Evolutionary conservation across 2,329 filamentous ascomycete genomes (phyloP).

Genomic region (Fusarium sp.): DNA sequence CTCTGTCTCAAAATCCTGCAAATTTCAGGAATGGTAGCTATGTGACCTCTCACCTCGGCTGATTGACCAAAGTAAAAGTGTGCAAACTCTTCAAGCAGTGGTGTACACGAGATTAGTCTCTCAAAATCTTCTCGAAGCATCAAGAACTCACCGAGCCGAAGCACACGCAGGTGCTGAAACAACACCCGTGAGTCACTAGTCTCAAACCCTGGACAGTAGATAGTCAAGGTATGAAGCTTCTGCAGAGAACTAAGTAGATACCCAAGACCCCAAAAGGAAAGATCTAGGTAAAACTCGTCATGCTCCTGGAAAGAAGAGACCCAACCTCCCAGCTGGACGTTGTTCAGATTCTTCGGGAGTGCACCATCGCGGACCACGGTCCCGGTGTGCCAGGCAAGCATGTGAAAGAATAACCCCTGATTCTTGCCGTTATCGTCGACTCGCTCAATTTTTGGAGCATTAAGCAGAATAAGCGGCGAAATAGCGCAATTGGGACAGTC

Average conservation of each 20-base stretch:
- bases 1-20: not conserved
- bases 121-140: not conserved
- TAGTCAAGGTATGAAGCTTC: not conserved
- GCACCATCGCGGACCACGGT: not conserved
- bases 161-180: not conserved
- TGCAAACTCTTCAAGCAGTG: not conserved
- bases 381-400: not conserved
- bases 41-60: not conserved
- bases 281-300: not conserved
- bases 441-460: not conserved
- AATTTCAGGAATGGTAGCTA: not conserved
- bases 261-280: not conserved
- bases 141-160: not conserved
- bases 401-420: too few relatives aligned
- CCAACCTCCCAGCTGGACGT: not conserved
- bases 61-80: not conserved
- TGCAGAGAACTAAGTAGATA: not conserved
- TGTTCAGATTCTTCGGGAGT: not conserved
- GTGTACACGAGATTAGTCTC: not conserved
- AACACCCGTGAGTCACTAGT: not conserved
- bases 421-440: not conserved
- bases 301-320: not conserved
- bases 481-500: fast-evolving
- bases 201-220: not conserved
- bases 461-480: not conserved